Conservation (phyloP, 2,329 filamentous ascomycete genomes). For the Penicillium sp. region DNA sequence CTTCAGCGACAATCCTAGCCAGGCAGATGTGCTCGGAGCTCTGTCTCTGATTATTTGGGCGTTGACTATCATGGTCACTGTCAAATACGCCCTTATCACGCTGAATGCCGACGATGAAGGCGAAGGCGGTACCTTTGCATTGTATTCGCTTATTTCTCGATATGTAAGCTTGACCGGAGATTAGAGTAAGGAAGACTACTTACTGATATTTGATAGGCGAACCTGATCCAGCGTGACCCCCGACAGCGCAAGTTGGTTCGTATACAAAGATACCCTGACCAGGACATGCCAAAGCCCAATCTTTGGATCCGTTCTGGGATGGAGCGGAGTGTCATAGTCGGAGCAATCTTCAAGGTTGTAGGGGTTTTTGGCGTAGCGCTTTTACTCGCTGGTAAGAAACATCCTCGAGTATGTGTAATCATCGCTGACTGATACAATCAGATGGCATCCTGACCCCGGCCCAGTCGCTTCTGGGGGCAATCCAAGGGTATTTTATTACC, state of each 20-base stretch:
- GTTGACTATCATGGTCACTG: conserved; percentile 53
- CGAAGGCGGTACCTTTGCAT: conserved; percentile 55
- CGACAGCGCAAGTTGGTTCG: conserved; percentile 44
- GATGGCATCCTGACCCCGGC: conserved; percentile 56
- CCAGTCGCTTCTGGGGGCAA: conserved; percentile 55
- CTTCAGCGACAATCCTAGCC: conserved; percentile 43
- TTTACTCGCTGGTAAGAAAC: conserved; percentile 44
- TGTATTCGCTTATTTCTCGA: conserved; percentile 50
- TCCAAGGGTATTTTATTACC: conserved; percentile 41
- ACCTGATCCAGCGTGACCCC: conserved; percentile 52
- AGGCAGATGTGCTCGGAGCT: conserved; percentile 50
- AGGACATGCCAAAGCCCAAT: conserved; percentile 43
- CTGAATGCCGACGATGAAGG: conserved; percentile 55
- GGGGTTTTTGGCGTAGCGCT: conserved; percentile 53
- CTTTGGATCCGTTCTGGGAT: conserved; percentile 43
- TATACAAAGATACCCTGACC: conserved; percentile 45
- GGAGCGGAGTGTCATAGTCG: conserved; percentile 45
- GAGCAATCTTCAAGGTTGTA: conserved; percentile 47
- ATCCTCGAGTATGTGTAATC: neutral
- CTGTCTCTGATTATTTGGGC: conserved; percentile 55
- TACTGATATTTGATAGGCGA: conserved; percentile 32
- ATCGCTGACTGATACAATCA: neutral
- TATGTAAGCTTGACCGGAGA: conserved; percentile 36
- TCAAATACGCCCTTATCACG: conserved; percentile 55
- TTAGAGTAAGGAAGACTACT: neutral